Percentiles rank a stretch among this genome's conserved stretches.
Evolutionary conservation across 495 filamentous ascomycete species (phyloP).

Genomic region (Xylaria flabelliformis): DNA sequence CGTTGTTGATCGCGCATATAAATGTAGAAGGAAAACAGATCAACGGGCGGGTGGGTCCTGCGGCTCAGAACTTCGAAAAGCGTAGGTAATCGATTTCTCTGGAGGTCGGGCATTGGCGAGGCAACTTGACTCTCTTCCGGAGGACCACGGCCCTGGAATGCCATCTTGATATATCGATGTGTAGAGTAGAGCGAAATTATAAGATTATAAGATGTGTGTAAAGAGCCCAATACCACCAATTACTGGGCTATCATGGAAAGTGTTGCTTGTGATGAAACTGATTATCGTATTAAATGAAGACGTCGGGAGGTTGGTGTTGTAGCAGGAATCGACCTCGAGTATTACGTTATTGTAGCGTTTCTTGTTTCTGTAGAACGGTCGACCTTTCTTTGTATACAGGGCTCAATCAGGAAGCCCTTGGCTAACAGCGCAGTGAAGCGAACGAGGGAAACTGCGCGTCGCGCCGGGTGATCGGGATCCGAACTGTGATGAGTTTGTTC

Average conservation of each 20-base stretch:
- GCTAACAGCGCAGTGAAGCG: conserved; percentile 8
- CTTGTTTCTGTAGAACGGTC: neutral
- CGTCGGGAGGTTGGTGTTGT: conserved; percentile 22
- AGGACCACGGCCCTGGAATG: conserved; percentile 34
- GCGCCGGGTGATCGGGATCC: conserved; percentile 35
- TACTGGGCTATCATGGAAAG: neutral
- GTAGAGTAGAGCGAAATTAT: neutral
- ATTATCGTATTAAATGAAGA: conserved; percentile 19
- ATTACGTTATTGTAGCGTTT: neutral
- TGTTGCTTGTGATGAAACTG: neutral
- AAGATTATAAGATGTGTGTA: neutral
- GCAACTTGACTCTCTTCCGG: conserved; percentile 38
- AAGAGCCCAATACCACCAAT: neutral
- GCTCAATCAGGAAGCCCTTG: neutral
- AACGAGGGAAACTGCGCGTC: conserved; percentile 43
- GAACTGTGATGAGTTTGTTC: conserved; percentile 29
- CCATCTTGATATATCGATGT: conserved; percentile 42
- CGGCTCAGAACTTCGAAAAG: conserved; percentile 95
- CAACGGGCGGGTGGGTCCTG: conserved; percentile 88
- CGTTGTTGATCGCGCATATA: conserved; percentile 99
- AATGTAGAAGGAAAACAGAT: conserved; percentile 98
- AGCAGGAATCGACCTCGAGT: neutral
- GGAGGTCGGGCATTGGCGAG: conserved; percentile 54
- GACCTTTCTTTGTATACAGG: neutral
- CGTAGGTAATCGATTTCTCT: conserved; percentile 85